Evolutionary conservation across 177 flowering plant genomes (phyloP), one percentile per base, ranked within the genome.

Genomic region (Telopea speciosissima): DNA sequence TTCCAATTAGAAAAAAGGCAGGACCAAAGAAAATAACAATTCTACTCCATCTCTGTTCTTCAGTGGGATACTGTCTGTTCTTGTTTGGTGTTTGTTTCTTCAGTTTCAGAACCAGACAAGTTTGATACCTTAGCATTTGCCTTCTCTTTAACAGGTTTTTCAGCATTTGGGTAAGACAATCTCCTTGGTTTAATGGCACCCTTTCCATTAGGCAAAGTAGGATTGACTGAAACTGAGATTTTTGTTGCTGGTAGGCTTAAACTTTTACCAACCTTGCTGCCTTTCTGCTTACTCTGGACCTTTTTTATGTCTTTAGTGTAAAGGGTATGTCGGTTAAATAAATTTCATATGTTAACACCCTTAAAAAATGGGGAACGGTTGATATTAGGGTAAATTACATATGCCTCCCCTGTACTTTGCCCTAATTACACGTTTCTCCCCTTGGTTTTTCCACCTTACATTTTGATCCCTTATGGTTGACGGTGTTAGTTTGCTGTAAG

Each of bases 261-360:
- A 61, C 26, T 84, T 74, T 78, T 85, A 66, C 70, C 76, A 65
- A 54, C 79, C 70, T 85, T 90, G 75, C 72, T 90, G 75, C 72
- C 82, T 8, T 72, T 63, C 60, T 63, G 84, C 71, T 66, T 80
- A 65, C 52, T 80, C 62, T 24, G 76, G 8, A 56, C 65, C 72
- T 86, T 89, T 72, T 79, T 85, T n/a, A n/a, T n/a, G n/a, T n/a
- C n/a, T n/a, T n/a, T n/a, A n/a, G n/a, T n/a, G n/a, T n/a, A n/a
- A n/a, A n/a, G n/a, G n/a, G n/a, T n/a, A n/a, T n/a, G n/a, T n/a
- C n/a, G n/a, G n/a, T n/a, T n/a, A n/a, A n/a, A n/a, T n/a, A n/a
- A n/a, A n/a, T n/a, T n/a, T n/a, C n/a, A n/a, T n/a, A n/a, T n/a
- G n/a, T n/a, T n/a, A n/a, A n/a, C n/a, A n/a, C n/a, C n/a, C n/a